Conservation (phyloP, 2,329 filamentous ascomycete genomes). For the Penicillium psychrosexuale region DNA sequence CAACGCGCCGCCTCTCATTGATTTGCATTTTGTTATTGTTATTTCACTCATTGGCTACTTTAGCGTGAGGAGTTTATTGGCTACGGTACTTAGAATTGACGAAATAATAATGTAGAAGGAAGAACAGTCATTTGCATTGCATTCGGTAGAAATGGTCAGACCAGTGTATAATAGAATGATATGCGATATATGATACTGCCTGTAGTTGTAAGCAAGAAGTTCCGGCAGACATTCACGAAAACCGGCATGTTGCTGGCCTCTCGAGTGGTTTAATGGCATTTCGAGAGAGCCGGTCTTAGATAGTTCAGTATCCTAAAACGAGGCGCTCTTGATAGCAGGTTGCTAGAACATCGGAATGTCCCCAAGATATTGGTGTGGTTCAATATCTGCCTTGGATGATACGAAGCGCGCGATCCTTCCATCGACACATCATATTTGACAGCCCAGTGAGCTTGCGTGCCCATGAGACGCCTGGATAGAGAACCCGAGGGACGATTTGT, state of each 20-base stretch:
- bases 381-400: not conserved
- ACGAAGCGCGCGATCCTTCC: not conserved
- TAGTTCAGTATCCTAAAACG: not conserved
- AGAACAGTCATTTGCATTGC: not conserved
- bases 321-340: not conserved
- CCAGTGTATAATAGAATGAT: not conserved
- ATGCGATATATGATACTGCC: not conserved
- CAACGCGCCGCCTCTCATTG: conserved; percentile 12
- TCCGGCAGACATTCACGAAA: not conserved
- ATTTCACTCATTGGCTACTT: not conserved
- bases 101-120: not conserved
- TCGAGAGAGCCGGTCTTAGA: not conserved
- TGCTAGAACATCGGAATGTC: not conserved
- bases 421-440: not conserved
- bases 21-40: not conserved
- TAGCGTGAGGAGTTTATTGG: not conserved
- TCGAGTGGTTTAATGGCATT: not conserved
- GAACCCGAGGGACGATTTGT: not conserved
- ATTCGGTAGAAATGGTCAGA: not conserved
- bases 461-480: not conserved
- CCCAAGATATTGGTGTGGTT: not conserved
- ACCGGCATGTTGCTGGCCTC: not conserved
- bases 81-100: not conserved
- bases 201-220: not conserved
- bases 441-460: not conserved